Percentiles rank a stretch among this genome's conserved stretches.
Evolutionary conservation across 1,284 basidiomycete species (phyloP).

Genomic region (Takashimella tepidaria): DNA sequence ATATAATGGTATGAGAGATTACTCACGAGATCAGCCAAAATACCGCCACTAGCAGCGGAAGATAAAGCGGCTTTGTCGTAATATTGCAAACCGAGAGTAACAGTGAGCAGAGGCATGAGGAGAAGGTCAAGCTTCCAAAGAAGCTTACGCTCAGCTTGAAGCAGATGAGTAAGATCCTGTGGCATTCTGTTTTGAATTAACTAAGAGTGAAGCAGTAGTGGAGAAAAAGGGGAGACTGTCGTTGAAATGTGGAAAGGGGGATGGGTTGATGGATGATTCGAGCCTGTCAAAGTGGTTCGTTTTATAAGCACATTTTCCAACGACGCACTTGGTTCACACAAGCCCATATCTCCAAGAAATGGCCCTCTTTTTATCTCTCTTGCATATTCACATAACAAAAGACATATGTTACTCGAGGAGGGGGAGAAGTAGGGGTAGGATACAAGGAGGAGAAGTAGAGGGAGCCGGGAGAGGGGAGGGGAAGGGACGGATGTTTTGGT

Average conservation of each 20-base stretch:
- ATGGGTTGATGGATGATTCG: not conserved
- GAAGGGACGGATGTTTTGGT: not conserved
- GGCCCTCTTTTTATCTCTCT: too few species aligned
- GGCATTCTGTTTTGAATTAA: not conserved
- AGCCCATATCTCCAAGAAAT: too few species aligned
- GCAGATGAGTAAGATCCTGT: constrained; percentile 7
- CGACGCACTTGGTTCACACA: too few species aligned
- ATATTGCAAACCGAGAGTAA: constrained; percentile 50
- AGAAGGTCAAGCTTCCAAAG: constrained; percentile 41
- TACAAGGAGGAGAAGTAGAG: not conserved
- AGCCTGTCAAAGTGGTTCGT: not conserved
- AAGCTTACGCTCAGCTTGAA: constrained; percentile 20
- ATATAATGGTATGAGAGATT: not conserved
- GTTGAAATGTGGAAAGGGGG: not conserved
- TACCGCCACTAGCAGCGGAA: constrained; percentile 52
- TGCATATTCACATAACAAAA: too few species aligned
- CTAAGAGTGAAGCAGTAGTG: not conserved
- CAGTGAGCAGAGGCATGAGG: constrained; percentile 49
- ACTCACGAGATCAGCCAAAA: constrained; percentile 48
- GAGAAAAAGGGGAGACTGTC: too few species aligned
- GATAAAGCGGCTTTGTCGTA: constrained; percentile 53
- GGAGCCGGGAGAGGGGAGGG: not conserved
- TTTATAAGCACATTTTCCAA: not conserved
- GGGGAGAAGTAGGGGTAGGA: not conserved
- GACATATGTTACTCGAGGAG: too few species aligned